A percentile compares a stretch with the other conserved stretches of the same genome.
phyloP scores from a whole-genome alignment of 73 alveolate genomes.

The Paramecium caudatum region DNA sequence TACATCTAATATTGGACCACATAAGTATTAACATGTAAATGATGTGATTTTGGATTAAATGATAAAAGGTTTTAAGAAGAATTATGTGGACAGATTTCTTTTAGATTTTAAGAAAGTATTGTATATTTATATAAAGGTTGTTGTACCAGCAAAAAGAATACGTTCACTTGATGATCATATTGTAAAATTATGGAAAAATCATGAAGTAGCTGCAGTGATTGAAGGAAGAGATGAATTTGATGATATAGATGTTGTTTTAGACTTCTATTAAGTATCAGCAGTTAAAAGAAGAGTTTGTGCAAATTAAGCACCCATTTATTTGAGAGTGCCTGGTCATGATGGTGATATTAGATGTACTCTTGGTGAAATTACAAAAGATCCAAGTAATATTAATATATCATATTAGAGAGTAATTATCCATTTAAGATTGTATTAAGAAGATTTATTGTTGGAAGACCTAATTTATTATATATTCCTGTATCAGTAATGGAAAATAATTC shows the following conservation, averaged over 20 bases:
- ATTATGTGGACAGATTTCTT: background rate
- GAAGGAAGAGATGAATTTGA: slow-evolving; percentile 82
- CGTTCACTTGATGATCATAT: slow-evolving; percentile 63
- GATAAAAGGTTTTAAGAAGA: slow-evolving; percentile 43
- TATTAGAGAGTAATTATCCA: slow-evolving; percentile 70
- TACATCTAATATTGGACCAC: slow-evolving; percentile 30
- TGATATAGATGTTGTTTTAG: slow-evolving; percentile 77
- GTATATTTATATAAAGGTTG: background rate
- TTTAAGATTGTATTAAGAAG: slow-evolving; percentile 73
- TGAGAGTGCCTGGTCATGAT: slow-evolving; percentile 63
- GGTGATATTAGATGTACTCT: slow-evolving; percentile 80
- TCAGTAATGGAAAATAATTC: slow-evolving; percentile 74
- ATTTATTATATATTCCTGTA: slow-evolving; percentile 75
- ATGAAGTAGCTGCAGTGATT: slow-evolving; percentile 79
- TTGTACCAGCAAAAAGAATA: slow-evolving; percentile 60
- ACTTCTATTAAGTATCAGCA: slow-evolving; percentile 44
- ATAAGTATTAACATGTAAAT: background rate
- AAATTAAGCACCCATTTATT: slow-evolving; percentile 54
- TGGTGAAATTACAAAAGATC: slow-evolving; percentile 69
- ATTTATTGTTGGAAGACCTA: slow-evolving; percentile 85
- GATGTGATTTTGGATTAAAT: slow-evolving; percentile 27
- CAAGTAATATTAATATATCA: background rate
- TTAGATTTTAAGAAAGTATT: slow-evolving; percentile 31
- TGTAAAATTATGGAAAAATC: slow-evolving; percentile 35
- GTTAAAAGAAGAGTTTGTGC: slow-evolving; percentile 60